Conservation (phyloP, 2,329 filamentous ascomycete species). For the Sclerotinia sclerotiorum region DNA sequence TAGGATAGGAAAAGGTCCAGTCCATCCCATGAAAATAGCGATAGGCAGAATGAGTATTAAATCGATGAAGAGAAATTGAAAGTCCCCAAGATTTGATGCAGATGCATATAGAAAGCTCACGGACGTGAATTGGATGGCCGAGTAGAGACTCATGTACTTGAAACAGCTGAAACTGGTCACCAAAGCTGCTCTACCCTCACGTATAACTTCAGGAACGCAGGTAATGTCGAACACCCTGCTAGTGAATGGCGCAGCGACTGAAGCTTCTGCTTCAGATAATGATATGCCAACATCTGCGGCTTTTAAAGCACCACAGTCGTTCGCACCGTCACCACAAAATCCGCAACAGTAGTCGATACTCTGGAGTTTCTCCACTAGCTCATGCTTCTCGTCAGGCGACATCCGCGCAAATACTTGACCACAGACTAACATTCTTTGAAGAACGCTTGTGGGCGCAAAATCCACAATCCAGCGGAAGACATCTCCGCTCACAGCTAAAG, state of each 20-base stretch:
- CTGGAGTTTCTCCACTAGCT: conserved; percentile 94
- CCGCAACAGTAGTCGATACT: conserved; percentile 93
- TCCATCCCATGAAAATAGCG: conserved; percentile 99
- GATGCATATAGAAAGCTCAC: conserved; percentile 95
- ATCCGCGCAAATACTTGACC: conserved; percentile 96
- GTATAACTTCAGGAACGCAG: conserved; percentile 89
- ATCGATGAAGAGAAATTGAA: conserved; percentile 97
- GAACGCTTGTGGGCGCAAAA: conserved; percentile 76
- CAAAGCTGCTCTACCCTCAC: conserved; percentile 86
- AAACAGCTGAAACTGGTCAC: conserved; percentile 99
- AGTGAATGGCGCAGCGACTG: conserved; percentile 96
- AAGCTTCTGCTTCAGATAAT: conserved; percentile 94
- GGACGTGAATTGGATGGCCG: conserved; percentile 97
- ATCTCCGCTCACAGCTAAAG: conserved; percentile 85
- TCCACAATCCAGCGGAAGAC: conserved; percentile 97
- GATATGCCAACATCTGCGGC: conserved; percentile 97
- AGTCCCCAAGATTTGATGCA: conserved; percentile 92
- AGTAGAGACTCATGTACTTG: conserved; percentile 99
- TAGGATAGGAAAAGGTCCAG: conserved; percentile 74
- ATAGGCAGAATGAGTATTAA: conserved; percentile 89
- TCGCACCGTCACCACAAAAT: conserved; percentile 96
- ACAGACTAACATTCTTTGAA: conserved; percentile 80
- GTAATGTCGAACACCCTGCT: conserved; percentile 94
- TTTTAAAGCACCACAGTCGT: conserved; percentile 95
- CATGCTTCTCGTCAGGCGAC: conserved; percentile 98